These are phyloP conservation scores for Carex littledalei DNA, from an alignment of 176 grass and related monocot species.

Conservation along the genomic window DNA sequence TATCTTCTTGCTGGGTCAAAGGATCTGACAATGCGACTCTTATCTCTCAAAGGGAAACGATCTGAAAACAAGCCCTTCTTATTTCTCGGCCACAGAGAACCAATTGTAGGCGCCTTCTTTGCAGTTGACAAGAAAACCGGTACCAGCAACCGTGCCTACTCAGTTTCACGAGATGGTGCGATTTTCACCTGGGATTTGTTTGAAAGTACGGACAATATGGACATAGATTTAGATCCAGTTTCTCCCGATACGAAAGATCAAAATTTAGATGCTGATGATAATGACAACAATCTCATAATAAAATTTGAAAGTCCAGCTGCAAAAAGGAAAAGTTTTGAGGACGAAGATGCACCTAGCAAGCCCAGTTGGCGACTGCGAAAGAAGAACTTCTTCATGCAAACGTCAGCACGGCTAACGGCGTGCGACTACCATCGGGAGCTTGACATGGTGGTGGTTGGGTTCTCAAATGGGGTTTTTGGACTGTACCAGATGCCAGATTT, in stretches of 20 bases:
- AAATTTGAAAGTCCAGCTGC: constrained; percentile 35
- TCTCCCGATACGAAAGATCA: constrained; percentile 48
- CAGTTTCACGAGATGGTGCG: constrained; percentile 76
- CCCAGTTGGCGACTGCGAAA: constrained; percentile 62
- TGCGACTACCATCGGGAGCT: constrained; percentile 88
- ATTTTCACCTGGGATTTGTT: constrained; percentile 85
- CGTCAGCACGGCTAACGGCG: constrained; percentile 61
- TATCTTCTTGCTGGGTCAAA: constrained; percentile 78
- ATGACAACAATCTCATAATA: constrained; percentile 20
- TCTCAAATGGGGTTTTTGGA: constrained; percentile 82
- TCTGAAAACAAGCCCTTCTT: constrained; percentile 53
- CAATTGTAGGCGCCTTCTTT: constrained; percentile 65
- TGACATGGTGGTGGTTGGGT: constrained; percentile 86
- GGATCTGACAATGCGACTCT: constrained; percentile 64
- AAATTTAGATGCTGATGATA: constrained; percentile 29
- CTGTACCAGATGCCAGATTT: constrained; percentile 98
- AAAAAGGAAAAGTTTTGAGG: constrained; percentile 47
- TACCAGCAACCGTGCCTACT: constrained; percentile 49
- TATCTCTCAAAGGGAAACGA: constrained; percentile 39
- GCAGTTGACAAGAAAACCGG: constrained; percentile 56
- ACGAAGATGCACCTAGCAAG: constrained; percentile 31
- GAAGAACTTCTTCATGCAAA: constrained; percentile 87
- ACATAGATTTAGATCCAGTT: constrained; percentile 26
- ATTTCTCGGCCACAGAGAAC: constrained; percentile 70
- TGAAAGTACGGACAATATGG: constrained; percentile 33